Percentiles rank a stretch among this genome's conserved stretches.
Evolutionary conservation across 768 basidiomycete genomes (phyloP).

Genomic region (Termitomyces titanicus): DNA sequence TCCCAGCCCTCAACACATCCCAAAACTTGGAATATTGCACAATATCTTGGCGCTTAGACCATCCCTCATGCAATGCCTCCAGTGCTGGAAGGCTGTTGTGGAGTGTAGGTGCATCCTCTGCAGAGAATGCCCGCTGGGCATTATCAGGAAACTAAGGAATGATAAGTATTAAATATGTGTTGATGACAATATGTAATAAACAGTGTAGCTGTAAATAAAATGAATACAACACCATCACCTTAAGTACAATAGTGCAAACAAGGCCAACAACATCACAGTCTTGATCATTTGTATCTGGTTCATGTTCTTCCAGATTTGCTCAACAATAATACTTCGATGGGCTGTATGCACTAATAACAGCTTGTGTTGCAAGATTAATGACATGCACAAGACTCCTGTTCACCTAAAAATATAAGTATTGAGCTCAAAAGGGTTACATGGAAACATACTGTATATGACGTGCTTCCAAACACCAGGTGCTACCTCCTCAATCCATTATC

Average conservation of each 20-base stretch:
- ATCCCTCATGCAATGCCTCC: neutral
- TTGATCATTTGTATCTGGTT: neutral
- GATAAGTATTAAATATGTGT: too few relatives aligned
- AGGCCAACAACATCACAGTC: neutral
- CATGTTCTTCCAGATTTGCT: neutral
- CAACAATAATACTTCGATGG: neutral
- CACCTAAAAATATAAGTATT: constrained; percentile 27
- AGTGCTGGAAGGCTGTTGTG: neutral
- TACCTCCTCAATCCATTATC: constrained; percentile 34
- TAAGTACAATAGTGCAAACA: neutral
- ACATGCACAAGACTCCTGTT: constrained; percentile 24
- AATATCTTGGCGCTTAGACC: neutral
- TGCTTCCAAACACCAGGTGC: constrained; percentile 21
- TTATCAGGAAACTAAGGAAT: too few relatives aligned
- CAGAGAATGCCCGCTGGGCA: too few relatives aligned
- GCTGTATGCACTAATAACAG: constrained; percentile 12
- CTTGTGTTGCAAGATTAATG: constrained; percentile 30
- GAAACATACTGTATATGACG: too few relatives aligned
- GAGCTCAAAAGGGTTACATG: constrained; percentile 35
- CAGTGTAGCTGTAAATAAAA: too few relatives aligned
- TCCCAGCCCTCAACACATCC: neutral
- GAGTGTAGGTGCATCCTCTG: too few relatives aligned
- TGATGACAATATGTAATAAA: too few relatives aligned
- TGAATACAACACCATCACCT: too few relatives aligned
- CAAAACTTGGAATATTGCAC: neutral